These are phyloP conservation scores for Amanita subjunquillea DNA, from an alignment of 768 basidiomycete species.

Conservation along the genomic window DNA sequence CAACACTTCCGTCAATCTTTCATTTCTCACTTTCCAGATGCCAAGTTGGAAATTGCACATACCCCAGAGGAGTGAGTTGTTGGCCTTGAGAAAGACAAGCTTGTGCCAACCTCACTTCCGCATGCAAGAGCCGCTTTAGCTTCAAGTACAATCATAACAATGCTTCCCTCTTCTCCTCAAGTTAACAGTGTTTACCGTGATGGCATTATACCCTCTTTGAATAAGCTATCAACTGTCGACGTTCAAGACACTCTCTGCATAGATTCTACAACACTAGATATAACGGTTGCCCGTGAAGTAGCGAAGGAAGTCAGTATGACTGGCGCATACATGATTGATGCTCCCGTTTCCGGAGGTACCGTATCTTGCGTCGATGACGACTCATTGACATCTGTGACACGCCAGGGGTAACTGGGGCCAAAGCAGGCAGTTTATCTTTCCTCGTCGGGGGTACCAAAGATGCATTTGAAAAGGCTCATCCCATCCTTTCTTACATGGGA, in stretches of 20 bases:
- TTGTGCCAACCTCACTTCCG: background rate
- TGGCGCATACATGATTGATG: slow-evolving; percentile 79
- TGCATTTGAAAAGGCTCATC: slow-evolving; percentile 46
- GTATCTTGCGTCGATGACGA: slow-evolving; percentile 3
- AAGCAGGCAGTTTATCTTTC: slow-evolving; percentile 82
- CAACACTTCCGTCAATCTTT: slow-evolving; percentile 48
- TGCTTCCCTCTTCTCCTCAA: slow-evolving; percentile 89
- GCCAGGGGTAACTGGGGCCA: slow-evolving; percentile 79
- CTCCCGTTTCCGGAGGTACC: slow-evolving; percentile 89
- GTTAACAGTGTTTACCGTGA: slow-evolving; percentile 65
- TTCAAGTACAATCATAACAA: slow-evolving; percentile 68
- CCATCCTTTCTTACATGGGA: slow-evolving; percentile 68
- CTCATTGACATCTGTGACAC: background rate
- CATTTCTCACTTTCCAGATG: slow-evolving; percentile 43
- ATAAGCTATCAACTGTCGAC: slow-evolving; percentile 28
- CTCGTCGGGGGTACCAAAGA: slow-evolving; percentile 72
- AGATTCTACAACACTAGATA: slow-evolving; percentile 88
- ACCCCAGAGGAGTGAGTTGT: slow-evolving; percentile 66
- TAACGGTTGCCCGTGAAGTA: slow-evolving; percentile 59
- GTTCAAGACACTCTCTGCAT: slow-evolving; percentile 53
- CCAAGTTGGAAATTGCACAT: slow-evolving; percentile 44
- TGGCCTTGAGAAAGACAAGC: background rate
- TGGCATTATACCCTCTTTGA: slow-evolving; percentile 60
- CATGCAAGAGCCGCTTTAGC: slow-evolving; percentile 44
- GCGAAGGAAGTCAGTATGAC: slow-evolving; percentile 38